phyloP scores from a whole-genome alignment of 108 stramenopile species.

The Aurantiochytrium sp. region DNA sequence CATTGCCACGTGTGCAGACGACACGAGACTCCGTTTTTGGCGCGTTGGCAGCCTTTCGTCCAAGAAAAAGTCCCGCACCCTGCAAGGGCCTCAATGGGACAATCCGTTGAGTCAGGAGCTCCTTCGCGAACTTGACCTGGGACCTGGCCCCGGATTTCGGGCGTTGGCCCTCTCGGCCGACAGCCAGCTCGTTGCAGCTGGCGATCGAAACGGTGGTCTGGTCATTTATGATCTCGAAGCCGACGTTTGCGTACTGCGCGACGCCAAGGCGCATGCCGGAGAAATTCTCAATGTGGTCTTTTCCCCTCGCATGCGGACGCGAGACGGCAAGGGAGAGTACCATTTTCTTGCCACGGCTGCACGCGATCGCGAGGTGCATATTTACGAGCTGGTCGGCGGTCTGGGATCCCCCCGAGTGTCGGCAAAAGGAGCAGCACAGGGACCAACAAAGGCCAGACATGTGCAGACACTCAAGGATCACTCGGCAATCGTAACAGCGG shows the following conservation, averaged over 20 bases:
- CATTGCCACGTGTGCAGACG: conserved; percentile 1
- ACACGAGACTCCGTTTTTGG: conserved; percentile 20
- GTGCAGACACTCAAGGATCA: conserved; percentile 25
- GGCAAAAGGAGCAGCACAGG: too few relatives aligned
- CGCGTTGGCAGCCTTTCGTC: background rate
- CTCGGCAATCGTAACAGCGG: conserved; percentile 1
- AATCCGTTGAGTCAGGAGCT: background rate
- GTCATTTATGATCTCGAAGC: background rate
- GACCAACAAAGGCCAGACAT: background rate
- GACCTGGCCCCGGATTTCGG: background rate
- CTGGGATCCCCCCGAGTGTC: too few relatives aligned
- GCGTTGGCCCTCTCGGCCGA: background rate
- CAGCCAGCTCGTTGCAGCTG: background rate
- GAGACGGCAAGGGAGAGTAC: background rate
- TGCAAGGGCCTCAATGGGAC: background rate
- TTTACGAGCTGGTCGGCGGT: background rate
- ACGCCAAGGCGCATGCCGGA: background rate
- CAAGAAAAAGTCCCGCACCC: background rate
- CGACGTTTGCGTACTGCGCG: background rate
- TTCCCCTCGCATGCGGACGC: background rate
- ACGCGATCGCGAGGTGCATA: conserved; percentile 10
- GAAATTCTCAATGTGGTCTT: conserved; percentile 9
- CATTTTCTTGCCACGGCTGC: background rate
- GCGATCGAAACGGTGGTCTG: background rate
- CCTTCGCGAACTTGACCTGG: background rate